Conservation (phyloP, 1,284 basidiomycete genomes). For the Termitomyces sp. region DNA sequence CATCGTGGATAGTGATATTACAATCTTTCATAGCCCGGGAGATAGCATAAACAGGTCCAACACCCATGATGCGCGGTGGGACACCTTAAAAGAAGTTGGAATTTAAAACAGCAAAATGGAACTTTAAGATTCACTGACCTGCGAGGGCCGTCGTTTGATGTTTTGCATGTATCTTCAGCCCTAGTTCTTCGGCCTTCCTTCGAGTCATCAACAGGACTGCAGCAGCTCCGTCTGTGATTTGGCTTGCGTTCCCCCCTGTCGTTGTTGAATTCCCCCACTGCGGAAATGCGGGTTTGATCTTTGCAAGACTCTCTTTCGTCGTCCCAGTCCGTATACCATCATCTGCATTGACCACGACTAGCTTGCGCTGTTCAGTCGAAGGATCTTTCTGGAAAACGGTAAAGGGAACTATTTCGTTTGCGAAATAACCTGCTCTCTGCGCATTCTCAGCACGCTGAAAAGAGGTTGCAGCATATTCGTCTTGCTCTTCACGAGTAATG, state of each 20-base stretch:
- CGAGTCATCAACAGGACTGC: constrained; percentile 86
- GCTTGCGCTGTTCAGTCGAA: constrained; percentile 47
- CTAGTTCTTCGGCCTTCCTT: constrained; percentile 75
- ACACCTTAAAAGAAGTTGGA: constrained; percentile 39
- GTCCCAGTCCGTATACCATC: constrained; percentile 81
- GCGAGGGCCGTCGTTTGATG: constrained; percentile 72
- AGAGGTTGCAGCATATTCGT: constrained; percentile 75
- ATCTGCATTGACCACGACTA: constrained; percentile 63
- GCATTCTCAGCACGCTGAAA: constrained; percentile 74
- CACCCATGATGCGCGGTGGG: constrained; percentile 80
- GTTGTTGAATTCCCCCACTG: constrained; percentile 79
- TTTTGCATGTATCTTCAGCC: constrained; percentile 71
- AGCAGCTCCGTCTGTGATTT: constrained; percentile 86
- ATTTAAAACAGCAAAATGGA: constrained; percentile 1
- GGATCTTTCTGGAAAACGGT: constrained; percentile 57
- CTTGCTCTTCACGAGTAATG: constrained; percentile 80
- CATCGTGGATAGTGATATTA: constrained; percentile 65
- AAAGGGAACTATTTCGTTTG: constrained; percentile 79
- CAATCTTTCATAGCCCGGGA: constrained; percentile 60
- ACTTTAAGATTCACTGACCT: constrained; percentile 41
- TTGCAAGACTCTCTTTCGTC: constrained; percentile 63
- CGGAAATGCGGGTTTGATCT: constrained; percentile 79
- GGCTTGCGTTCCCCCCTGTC: constrained; percentile 87
- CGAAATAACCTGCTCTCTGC: constrained; percentile 65
- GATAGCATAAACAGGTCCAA: constrained; percentile 73